These are phyloP conservation scores for Amyloporia xantha DNA, from an alignment of 768 basidiomycete species.

Conservation along the genomic window DNA sequence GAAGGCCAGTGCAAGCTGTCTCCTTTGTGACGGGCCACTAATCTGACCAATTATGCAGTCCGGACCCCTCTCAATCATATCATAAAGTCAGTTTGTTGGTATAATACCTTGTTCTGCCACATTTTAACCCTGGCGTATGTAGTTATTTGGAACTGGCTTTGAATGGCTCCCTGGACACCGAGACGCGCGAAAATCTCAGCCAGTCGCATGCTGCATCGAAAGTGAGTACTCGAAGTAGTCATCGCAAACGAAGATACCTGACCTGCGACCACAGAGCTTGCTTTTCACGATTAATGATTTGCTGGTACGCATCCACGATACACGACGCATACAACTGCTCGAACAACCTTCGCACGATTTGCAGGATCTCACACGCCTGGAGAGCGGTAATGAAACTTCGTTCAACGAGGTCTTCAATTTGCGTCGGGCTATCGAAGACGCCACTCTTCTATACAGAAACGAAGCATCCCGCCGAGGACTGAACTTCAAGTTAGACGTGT, in stretches of 20 bases:
- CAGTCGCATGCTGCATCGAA: conserved; percentile 74
- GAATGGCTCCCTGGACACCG: conserved; percentile 62
- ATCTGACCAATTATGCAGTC: no score
- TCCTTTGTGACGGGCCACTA: no score
- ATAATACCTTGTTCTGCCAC: not conserved
- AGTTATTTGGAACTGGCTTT: conserved; percentile 79
- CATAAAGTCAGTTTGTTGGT: conserved; percentile 60
- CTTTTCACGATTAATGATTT: conserved; percentile 83
- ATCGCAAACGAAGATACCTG: not conserved
- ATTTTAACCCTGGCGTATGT: not conserved
- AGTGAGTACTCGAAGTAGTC: conserved; percentile 24
- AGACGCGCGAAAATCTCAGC: conserved; percentile 68
- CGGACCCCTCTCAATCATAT: conserved; percentile 78
- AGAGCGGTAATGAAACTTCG: conserved; percentile 67
- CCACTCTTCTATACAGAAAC: conserved; percentile 52
- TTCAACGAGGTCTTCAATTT: conserved; percentile 77
- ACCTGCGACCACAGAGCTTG: conserved; percentile 44
- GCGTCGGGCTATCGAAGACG: conserved; percentile 50
- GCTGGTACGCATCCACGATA: conserved; percentile 33
- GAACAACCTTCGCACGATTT: not conserved
- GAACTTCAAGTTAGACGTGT: conserved; percentile 49
- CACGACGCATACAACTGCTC: not conserved
- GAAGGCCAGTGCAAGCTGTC: conserved; percentile 62
- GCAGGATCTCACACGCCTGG: conserved; percentile 69
- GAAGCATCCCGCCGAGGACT: conserved; percentile 62